These are phyloP conservation scores for Auricularia auricula-judae DNA, from an alignment of 768 basidiomycete species.

Conservation along the genomic window DNA sequence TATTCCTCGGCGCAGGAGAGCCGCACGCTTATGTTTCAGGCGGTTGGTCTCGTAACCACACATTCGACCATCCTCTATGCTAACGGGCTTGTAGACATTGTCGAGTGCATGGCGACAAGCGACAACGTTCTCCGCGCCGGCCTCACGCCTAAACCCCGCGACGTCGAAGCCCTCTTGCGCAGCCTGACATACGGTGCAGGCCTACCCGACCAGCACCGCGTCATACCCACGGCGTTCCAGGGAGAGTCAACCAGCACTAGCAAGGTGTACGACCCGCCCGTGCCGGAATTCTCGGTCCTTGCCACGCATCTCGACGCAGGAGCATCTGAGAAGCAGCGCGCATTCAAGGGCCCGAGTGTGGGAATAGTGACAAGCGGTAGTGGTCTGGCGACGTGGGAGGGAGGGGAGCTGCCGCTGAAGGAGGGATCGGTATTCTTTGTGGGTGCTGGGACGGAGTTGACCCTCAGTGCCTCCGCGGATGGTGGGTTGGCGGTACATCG, in stretches of 20 bases:
- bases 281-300: slow-evolving; percentile 87
- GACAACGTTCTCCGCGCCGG: slow-evolving; percentile 99
- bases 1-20: slow-evolving; percentile 91
- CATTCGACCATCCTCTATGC: neutral
- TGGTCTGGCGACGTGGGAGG: slow-evolving; percentile 32
- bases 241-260: slow-evolving; percentile 19
- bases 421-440: slow-evolving; percentile 76
- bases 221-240: slow-evolving; percentile 44
- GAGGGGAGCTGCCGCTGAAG: slow-evolving; percentile 29
- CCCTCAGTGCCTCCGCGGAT: slow-evolving; percentile 28
- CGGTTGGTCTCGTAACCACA: slow-evolving; percentile 32
- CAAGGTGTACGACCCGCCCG: slow-evolving; percentile 78
- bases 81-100: slow-evolving; percentile 55
- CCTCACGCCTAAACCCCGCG: slow-evolving; percentile 91
- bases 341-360: slow-evolving; percentile 77
- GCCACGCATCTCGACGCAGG: slow-evolving; percentile 38
- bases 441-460: slow-evolving; percentile 54
- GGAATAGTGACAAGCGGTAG: slow-evolving; percentile 62
- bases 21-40: slow-evolving; percentile 95
- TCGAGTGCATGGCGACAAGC: slow-evolving; percentile 98
- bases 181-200: slow-evolving; percentile 79
- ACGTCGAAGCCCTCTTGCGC: slow-evolving; percentile 79
- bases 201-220: slow-evolving; percentile 55
- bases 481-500: slow-evolving; percentile 47
- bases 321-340: slow-evolving; percentile 40